Conservation (phyloP, 352 stramenopile genomes). For the Globisporangium sylvaticum region DNA sequence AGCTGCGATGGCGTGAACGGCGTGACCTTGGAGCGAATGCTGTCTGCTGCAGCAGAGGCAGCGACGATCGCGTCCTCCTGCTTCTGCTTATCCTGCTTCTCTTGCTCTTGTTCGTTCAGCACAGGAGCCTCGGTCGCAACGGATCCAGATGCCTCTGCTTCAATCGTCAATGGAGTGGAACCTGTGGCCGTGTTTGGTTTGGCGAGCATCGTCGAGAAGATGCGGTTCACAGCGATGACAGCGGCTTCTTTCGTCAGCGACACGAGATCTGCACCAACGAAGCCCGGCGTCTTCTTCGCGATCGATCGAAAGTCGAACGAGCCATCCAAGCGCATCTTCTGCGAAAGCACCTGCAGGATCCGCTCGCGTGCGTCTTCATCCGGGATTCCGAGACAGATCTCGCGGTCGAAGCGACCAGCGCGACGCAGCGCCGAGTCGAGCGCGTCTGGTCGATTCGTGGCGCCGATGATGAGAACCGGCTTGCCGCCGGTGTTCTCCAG, state of each 20-base stretch:
- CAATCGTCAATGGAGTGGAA: not conserved
- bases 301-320: conserved; percentile 94
- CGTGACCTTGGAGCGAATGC: conserved; percentile 57
- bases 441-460: conserved; percentile 96
- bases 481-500: conserved; percentile 87
- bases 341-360: conserved; percentile 94
- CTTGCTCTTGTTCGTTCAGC: conserved; percentile 11
- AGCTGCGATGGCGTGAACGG: conserved; percentile 91
- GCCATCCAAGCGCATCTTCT: conserved; percentile 92
- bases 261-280: conserved; percentile 96
- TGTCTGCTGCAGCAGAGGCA: conserved; percentile 40
- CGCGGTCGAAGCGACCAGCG: conserved; percentile 96
- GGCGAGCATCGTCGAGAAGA: conserved; percentile 89
- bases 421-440: conserved; percentile 95
- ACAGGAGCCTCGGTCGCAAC: not conserved
- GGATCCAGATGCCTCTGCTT: not conserved
- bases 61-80: conserved; percentile 13
- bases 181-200: conserved; percentile 2
- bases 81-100: conserved; percentile 9
- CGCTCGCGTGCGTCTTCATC: conserved; percentile 91
- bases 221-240: conserved; percentile 96
- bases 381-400: conserved; percentile 97
- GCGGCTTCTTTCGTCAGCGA: conserved; percentile 98
- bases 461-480: conserved; percentile 96
- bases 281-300: conserved; percentile 93